A percentile compares a stretch with the other conserved stretches of the same genome.
phyloP scores from a whole-genome alignment of 805 yeast species.

The Barnettozyma siamensis region DNA sequence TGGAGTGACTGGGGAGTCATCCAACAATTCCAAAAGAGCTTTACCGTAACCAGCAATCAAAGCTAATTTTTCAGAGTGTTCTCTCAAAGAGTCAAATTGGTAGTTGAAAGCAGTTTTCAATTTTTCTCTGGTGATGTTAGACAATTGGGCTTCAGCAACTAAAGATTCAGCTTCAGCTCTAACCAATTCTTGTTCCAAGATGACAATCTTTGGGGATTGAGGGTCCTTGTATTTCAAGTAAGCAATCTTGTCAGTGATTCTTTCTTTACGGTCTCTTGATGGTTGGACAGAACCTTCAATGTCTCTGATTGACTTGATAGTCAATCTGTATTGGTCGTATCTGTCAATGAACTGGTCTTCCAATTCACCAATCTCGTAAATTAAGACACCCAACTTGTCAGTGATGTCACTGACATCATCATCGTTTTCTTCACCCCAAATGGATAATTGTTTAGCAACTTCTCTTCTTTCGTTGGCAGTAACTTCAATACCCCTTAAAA shows the following conservation, averaged over 20 bases:
- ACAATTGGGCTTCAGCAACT: slow-evolving; percentile 88
- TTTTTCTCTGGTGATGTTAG: slow-evolving; percentile 83
- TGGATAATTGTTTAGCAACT: slow-evolving; percentile 74
- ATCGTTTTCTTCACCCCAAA: slow-evolving; percentile 86
- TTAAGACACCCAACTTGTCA: slow-evolving; percentile 78
- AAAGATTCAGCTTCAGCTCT: slow-evolving; percentile 89
- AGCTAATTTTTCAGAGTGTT: slow-evolving; percentile 80
- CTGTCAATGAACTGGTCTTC: slow-evolving; percentile 85
- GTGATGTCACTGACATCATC: slow-evolving; percentile 84
- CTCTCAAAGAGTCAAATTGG: slow-evolving; percentile 81
- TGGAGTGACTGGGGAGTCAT: slow-evolving; percentile 82
- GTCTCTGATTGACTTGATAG: slow-evolving; percentile 74
- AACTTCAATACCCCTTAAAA: slow-evolving; percentile 71
- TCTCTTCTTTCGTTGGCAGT: slow-evolving; percentile 74
- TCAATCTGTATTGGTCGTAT: slow-evolving; percentile 80
- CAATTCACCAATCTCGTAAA: slow-evolving; percentile 78
- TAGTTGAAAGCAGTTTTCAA: slow-evolving; percentile 78
- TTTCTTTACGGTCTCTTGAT: slow-evolving; percentile 78
- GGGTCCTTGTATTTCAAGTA: slow-evolving; percentile 82
- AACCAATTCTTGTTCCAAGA: slow-evolving; percentile 83
- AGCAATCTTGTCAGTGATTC: slow-evolving; percentile 81
- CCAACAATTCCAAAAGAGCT: slow-evolving; percentile 75
- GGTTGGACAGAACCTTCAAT: slow-evolving; percentile 88
- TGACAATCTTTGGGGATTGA: slow-evolving; percentile 69
- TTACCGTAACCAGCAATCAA: slow-evolving; percentile 87